Evolutionary conservation across 192 early-diverging fungal genomes (phyloP), one percentile per base, ranked within the genome.

Genomic region (Dissophora globulifera): DNA sequence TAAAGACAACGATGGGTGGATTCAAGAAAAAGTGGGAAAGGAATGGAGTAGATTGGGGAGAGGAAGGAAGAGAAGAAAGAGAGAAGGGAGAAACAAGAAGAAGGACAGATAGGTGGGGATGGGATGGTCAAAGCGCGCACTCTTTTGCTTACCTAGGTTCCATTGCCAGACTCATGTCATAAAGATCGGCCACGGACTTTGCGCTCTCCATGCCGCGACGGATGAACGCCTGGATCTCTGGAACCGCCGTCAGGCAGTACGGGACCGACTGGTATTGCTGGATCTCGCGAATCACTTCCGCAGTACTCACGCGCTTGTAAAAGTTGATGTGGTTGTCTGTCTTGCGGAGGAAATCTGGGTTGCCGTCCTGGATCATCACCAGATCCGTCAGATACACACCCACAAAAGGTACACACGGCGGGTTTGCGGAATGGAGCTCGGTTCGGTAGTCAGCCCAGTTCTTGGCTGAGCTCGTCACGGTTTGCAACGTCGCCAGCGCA

Each of bases 361-460:
- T 97, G 30, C 95, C 95, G 57, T 97, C 96, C 67, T 97, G 92
- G 43, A 96, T 93, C 82, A 97, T 96, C 19, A 94, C 95, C 68
- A 98, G 78, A 78, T 98, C 96, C 52, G 92, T 92, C 55, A 96
- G 78, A 64, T 96, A 95, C 33, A 93, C 85, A 48, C 86, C 86
- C 27, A 88, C 56, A 75, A 97, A 97, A 0, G 96, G 93, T 25
- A 94, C 90, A 56, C 90, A 91, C 0, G 93, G 93, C 42, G 93
- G 93, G 64, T 95, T 94, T 58, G 86, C 88, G 6, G 88, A 91
- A 59, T 94, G 91, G 33, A 97, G 83, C 49, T 91, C 85, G 23
- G 90, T 87, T 62, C 95, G 91, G 79, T 98, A 98, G 35, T 84
- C 83, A 42, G 79, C 80, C 70, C 93, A 97, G 79, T 96, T 97